Evolutionary conservation across 23 red algal species (phyloP).

Genomic region (Chondrus crispus): DNA sequence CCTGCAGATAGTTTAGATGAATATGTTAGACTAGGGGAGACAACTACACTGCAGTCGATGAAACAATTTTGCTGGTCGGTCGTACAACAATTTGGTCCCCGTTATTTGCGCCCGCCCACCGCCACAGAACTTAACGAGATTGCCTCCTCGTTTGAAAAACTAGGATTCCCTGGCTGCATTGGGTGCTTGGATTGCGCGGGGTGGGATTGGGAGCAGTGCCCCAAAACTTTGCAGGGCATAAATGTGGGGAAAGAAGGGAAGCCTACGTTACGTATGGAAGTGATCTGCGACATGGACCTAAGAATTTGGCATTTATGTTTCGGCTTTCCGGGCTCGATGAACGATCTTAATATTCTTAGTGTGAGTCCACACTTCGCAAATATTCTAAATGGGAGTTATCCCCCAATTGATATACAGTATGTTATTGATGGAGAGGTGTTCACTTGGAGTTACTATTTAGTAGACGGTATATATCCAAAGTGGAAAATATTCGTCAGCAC

Average conservation of each 20-base stretch:
- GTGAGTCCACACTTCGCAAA: neutral
- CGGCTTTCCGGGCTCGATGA: slow-evolving; percentile 23
- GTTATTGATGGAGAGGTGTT: neutral
- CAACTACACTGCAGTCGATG: neutral
- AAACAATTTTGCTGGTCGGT: neutral
- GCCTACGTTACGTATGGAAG: slow-evolving; percentile 6
- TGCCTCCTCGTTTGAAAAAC: neutral
- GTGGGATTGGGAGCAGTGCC: slow-evolving; percentile 12
- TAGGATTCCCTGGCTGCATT: neutral
- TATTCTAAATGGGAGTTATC: neutral
- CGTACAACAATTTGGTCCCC: neutral
- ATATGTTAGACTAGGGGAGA: neutral
- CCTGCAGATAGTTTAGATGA: neutral
- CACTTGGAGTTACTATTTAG: neutral
- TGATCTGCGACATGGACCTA: neutral
- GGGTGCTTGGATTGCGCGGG: slow-evolving; percentile 22
- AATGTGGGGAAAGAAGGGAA: neutral
- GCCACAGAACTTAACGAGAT: neutral
- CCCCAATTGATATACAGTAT: neutral
- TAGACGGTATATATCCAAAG: slow-evolving; percentile 26
- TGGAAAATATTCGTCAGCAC: neutral
- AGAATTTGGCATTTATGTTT: slow-evolving; percentile 28
- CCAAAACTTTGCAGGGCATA: slow-evolving; percentile 8
- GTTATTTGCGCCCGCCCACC: neutral
- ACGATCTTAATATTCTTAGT: slow-evolving; percentile 8